Evolutionary conservation across 176 grass and related monocot species (phyloP).

Genomic region (Typha latifolia): DNA sequence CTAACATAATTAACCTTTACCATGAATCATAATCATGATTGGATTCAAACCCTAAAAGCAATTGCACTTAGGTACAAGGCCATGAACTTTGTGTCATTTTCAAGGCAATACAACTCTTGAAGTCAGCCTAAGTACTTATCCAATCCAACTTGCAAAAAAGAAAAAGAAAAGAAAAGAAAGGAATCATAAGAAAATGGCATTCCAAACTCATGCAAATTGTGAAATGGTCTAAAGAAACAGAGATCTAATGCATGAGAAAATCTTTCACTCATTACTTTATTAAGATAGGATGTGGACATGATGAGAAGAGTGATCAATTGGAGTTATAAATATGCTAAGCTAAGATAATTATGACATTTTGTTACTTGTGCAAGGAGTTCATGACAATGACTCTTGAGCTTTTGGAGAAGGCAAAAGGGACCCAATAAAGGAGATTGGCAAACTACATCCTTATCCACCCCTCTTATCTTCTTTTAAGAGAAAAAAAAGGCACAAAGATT

Average conservation of each 20-base stretch:
- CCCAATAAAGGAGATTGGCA: not conserved
- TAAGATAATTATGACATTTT: not conserved
- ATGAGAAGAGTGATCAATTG: not conserved
- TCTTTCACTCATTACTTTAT: too few relatives aligned
- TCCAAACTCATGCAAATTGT: too few relatives aligned
- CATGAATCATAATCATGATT: not conserved
- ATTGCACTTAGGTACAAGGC: not conserved
- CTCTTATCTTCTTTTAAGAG: too few relatives aligned
- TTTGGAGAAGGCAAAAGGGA: not conserved
- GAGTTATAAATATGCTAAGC: not conserved
- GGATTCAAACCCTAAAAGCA: not conserved
- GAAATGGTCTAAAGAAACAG: too few relatives aligned
- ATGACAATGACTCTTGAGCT: not conserved
- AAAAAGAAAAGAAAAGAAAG: not conserved
- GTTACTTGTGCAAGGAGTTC: not conserved
- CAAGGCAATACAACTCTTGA: not conserved
- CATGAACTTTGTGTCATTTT: not conserved
- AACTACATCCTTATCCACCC: not conserved
- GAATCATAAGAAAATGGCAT: not conserved
- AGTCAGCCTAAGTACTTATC: not conserved
- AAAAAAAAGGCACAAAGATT: too few relatives aligned
- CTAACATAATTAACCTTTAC: not conserved
- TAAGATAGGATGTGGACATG: not conserved
- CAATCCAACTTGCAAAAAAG: not conserved
- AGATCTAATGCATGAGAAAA: too few relatives aligned